phyloP scores from a whole-genome alignment of 148 eudicot species.

The Drosera capensis region DNA sequence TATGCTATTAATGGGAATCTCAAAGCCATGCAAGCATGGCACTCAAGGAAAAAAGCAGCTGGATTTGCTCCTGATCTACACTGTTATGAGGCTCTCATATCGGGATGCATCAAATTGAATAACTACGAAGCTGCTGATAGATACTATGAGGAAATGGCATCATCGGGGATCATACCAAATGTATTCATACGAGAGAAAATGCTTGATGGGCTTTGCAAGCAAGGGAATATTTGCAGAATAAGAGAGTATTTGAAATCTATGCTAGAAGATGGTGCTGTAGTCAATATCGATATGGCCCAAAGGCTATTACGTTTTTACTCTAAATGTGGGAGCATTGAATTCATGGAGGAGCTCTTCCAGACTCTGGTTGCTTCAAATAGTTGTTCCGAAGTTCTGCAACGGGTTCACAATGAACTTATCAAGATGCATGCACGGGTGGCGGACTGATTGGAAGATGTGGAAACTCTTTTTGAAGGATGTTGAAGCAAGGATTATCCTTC shows the following conservation, averaged over 20 bases:
- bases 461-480: constrained; percentile 41
- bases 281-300: constrained; percentile 10
- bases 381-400: constrained; percentile 13
- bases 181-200: constrained; percentile 16
- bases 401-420: constrained; percentile 21
- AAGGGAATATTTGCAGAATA: constrained; percentile 11
- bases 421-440: constrained; percentile 20
- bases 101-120: constrained; percentile 18
- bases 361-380: constrained; percentile 15
- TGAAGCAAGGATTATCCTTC: constrained; percentile 25
- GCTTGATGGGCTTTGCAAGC: constrained; percentile 21
- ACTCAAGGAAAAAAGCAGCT: constrained; percentile 15
- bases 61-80: constrained; percentile 30
- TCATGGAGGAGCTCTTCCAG: constrained; percentile 25
- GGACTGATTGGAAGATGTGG: constrained; percentile 40
- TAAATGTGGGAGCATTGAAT: constrained; percentile 16
- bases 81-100: constrained; percentile 25
- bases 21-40: constrained; percentile 31
- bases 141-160: constrained; percentile 29
- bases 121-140: constrained; percentile 18
- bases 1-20: constrained; percentile 27
- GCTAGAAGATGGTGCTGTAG: constrained; percentile 10
- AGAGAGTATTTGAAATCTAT: constrained; percentile 17
- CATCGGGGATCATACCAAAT: constrained; percentile 27
- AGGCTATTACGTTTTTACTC: constrained; percentile 19